Evolutionary conservation across 257 asterid genomes (phyloP), one percentile per base, ranked within the genome.

Genomic region (Nyctanthes arbortristis): DNA sequence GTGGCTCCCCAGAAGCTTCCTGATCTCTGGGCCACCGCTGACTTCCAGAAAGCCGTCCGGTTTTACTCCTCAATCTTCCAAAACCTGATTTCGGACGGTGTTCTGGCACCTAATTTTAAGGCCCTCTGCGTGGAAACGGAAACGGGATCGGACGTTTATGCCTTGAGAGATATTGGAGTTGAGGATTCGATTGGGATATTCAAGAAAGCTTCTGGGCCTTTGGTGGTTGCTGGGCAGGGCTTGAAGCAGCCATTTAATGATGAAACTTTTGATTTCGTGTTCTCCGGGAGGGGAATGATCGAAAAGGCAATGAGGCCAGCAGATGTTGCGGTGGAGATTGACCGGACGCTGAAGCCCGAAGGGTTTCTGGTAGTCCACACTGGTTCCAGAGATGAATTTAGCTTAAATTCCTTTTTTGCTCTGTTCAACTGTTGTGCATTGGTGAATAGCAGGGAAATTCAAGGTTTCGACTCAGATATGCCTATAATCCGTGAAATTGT

Each of bases 321-420:
- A 11, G 81, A 61, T 9, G 72, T 82, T 6, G 83, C 81, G 7
- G 66, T 63, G 24, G 87, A 82, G 66, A 69, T 79, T 55, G 78
- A 75, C 55, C 66, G 84, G 68, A 82, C 81, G 2, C 57, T 82
- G 34, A 82, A 77, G 73, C 84, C 84, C 75, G 77, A 77, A 68
- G 87, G 85, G 76, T 77, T 64, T 77, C 76, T 82, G 13, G 87
- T 82, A 2, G 78, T 77, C 27, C 87, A 82, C 18, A 82, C 80
- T 55, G 75, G 73, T 61, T 69, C 82, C 32, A 77, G 16, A 66
- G 87, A 82, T 65, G 63, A 73, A 11, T 82, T 77, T 49, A 82
- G 85, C 68, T 75, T 74, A 65, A 78, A 77, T 79, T 82, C 84
- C 14, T 82, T 82, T 28, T 72, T 79, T 77, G 81, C 75, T 77